Percentiles rank a stretch among this genome's conserved stretches.
Conservation (phyloP, 202 grass and related monocot genomes). For the Digitaria exilis region DNA sequence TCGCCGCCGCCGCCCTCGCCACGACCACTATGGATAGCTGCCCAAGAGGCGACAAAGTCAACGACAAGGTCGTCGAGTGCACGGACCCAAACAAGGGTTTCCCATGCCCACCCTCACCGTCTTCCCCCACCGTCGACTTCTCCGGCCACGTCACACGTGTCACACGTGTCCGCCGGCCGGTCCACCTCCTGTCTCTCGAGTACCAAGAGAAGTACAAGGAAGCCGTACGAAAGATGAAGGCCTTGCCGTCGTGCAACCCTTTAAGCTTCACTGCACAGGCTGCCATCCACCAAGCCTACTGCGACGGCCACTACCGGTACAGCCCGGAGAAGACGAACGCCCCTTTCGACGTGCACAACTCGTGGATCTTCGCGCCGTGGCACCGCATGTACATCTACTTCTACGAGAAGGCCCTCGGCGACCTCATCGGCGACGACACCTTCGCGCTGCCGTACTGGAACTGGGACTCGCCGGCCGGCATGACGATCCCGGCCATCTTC, state of each 20-base stretch:
- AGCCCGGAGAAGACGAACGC: too few relatives aligned
- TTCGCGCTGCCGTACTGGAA: constrained; percentile 71
- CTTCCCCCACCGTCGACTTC: not conserved
- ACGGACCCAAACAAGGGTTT: too few relatives aligned
- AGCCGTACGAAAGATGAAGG: constrained; percentile 39
- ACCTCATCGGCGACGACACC: constrained; percentile 49
- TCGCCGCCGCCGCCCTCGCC: too few relatives aligned
- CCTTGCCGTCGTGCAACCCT: not conserved
- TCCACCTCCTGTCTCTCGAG: not conserved
- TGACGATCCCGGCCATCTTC: constrained; percentile 49
- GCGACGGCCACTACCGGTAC: not conserved
- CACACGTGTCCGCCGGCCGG: constrained; percentile 48
- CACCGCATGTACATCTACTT: constrained; percentile 58
- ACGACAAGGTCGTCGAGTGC: too few relatives aligned
- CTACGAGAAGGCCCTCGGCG: constrained; percentile 48
- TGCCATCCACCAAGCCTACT: constrained; percentile 8
- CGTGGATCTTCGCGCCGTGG: constrained; percentile 14
- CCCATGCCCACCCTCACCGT: too few relatives aligned
- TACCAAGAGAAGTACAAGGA: constrained; percentile 35
- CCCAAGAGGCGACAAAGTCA: too few relatives aligned
- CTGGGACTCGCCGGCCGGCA: constrained; percentile 59
- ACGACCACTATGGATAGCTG: too few relatives aligned
- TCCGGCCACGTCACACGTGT: too few relatives aligned
- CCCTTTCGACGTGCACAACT: not conserved
- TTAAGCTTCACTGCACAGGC: constrained; percentile 54